phyloP scores from a whole-genome alignment of 2,329 filamentous ascomycete genomes.

The Paraphoma chrysanthemicola region DNA sequence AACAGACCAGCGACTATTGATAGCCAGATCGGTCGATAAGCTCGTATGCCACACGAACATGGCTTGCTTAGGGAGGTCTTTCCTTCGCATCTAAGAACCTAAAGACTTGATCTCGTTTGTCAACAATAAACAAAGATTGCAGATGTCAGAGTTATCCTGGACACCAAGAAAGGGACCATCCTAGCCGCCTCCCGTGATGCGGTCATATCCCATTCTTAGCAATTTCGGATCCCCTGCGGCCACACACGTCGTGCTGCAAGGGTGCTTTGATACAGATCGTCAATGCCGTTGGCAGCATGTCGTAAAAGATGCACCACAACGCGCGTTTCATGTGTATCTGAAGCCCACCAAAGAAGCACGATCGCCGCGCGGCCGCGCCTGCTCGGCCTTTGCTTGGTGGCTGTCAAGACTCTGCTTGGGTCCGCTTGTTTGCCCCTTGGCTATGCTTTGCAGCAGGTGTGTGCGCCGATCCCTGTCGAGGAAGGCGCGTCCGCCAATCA shows the following conservation, averaged over 20 bases:
- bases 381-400: slow-evolving; percentile 17
- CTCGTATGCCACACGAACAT: not conserved
- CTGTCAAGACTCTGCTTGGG: slow-evolving; percentile 12
- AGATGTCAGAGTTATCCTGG: not conserved
- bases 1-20: not conserved
- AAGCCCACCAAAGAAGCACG: slow-evolving; percentile 13
- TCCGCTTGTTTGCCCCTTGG: slow-evolving; percentile 16
- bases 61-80: no score
- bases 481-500: not conserved
- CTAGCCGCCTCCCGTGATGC: not conserved
- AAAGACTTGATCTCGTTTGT: not conserved
- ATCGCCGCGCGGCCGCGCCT: slow-evolving; percentile 17
- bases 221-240: not conserved
- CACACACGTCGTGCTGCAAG: not conserved
- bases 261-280: slow-evolving; percentile 18
- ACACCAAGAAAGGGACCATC: not conserved
- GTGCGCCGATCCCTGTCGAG: slow-evolving; percentile 8
- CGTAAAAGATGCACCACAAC: not conserved
- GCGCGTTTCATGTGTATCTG: slow-evolving; percentile 22
- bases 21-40: not conserved
- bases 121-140: not conserved
- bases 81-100: no score
- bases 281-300: slow-evolving; percentile 7
- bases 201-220: slow-evolving; percentile 5
- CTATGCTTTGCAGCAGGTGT: slow-evolving; percentile 12